Percentiles rank a stretch among this genome's conserved stretches.
Evolutionary conservation across 1,139 yeast genomes (phyloP).

Genomic region (Diutina sp.): DNA sequence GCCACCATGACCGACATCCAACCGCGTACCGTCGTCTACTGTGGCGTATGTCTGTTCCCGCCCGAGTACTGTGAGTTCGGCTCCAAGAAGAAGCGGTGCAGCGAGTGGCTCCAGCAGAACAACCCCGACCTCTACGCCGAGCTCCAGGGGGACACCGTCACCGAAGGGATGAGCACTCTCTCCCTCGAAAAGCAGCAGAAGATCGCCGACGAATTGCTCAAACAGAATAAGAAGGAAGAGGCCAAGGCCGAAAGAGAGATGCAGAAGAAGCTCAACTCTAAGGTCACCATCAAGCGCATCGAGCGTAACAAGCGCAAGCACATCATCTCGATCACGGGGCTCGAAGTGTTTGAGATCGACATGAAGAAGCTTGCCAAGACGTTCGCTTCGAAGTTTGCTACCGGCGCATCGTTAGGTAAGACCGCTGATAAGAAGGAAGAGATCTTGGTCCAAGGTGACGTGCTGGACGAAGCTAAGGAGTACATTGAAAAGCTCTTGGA

Average conservation of each 20-base stretch:
- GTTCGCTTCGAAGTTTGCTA: slow-evolving; percentile 89
- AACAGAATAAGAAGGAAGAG: slow-evolving; percentile 82
- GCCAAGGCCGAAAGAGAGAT: slow-evolving; percentile 78
- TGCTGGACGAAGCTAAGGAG: slow-evolving; percentile 79
- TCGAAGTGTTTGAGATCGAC: slow-evolving; percentile 82
- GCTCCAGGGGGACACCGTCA: slow-evolving; percentile 37
- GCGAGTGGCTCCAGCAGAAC: slow-evolving; percentile 60
- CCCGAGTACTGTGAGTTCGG: slow-evolving; percentile 95
- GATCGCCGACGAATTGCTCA: slow-evolving; percentile 69
- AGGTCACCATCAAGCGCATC: slow-evolving; percentile 73
- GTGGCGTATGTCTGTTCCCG: slow-evolving; percentile 79
- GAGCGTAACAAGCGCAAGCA: slow-evolving; percentile 87
- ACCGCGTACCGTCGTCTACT: slow-evolving; percentile 25
- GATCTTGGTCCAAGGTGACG: slow-evolving; percentile 89
- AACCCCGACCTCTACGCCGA: slow-evolving; percentile 43
- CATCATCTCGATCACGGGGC: slow-evolving; percentile 75
- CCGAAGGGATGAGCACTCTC: slow-evolving; percentile 37
- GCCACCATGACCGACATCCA: neutral
- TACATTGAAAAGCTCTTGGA: slow-evolving; percentile 59
- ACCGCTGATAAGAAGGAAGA: slow-evolving; percentile 89
- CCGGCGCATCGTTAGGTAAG: slow-evolving; percentile 93
- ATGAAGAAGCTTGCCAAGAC: slow-evolving; percentile 85
- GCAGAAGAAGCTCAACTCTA: slow-evolving; percentile 65
- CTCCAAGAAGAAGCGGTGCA: slow-evolving; percentile 68
- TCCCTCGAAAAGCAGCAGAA: slow-evolving; percentile 72